Conservation (phyloP, 257 asterid species). For the Gynochthodes officinalis region DNA sequence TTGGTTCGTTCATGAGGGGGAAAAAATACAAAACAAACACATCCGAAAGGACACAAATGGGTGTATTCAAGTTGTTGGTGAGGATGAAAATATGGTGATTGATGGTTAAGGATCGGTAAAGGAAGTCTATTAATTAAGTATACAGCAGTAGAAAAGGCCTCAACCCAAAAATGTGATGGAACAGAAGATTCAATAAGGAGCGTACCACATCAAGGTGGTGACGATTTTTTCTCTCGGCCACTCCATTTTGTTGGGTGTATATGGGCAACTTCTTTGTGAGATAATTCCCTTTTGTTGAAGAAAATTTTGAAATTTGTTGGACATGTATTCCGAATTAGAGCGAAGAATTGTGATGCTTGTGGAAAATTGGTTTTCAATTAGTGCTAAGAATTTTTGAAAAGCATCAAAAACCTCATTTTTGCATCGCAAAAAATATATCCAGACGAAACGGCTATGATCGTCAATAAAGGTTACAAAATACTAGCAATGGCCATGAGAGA, state of each 20-base stretch:
- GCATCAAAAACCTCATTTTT: background rate
- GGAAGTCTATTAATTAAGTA: background rate
- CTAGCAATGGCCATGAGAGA: background rate
- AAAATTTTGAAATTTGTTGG: conserved; percentile 1
- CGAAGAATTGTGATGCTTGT: background rate
- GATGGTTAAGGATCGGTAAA: background rate
- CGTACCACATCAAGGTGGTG: background rate
- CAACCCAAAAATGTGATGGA: background rate
- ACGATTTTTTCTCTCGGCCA: background rate
- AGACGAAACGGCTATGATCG: background rate
- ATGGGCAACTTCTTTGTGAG: background rate
- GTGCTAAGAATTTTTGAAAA: background rate
- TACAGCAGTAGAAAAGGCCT: background rate
- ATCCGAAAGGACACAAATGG: background rate
- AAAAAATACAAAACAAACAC: conserved; percentile 3
- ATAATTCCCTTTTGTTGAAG: background rate
- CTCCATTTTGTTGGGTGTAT: background rate
- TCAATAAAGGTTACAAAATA: conserved; percentile 1
- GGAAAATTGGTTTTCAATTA: background rate
- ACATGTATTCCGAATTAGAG: background rate
- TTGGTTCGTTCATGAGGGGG: background rate
- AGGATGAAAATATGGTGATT: background rate
- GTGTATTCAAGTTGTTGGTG: background rate
- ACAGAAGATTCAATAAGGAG: background rate
- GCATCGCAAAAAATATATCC: background rate